Conservation (phyloP, 2,329 filamentous ascomycete species). For the Hypoxylon rubiginosum region DNA sequence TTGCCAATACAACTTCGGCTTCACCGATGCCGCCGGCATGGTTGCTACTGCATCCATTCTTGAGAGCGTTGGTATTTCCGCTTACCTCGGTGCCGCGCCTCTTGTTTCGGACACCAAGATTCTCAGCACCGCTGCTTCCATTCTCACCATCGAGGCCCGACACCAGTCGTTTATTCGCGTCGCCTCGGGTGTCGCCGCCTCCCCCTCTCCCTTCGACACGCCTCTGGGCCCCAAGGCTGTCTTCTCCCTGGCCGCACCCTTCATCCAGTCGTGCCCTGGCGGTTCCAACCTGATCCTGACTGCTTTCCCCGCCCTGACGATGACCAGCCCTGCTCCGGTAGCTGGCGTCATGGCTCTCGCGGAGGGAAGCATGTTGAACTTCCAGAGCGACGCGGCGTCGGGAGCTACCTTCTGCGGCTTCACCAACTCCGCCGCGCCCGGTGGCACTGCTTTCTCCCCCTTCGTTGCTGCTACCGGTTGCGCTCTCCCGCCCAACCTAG, state of each 20-base stretch:
- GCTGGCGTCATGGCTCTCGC: conserved; percentile 56
- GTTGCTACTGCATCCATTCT: conserved; percentile 77
- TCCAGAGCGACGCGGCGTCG: conserved; percentile 65
- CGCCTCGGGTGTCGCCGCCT: conserved; percentile 68
- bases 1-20: conserved; percentile 80
- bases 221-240: conserved; percentile 76
- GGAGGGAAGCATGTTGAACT: conserved; percentile 59
- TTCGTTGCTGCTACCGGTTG: conserved; percentile 70
- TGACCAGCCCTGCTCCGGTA: conserved; percentile 61
- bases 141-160: conserved; percentile 79
- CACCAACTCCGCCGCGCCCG: conserved; percentile 70
- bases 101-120: conserved; percentile 71
- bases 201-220: conserved; percentile 78
- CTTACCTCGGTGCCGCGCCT: conserved; percentile 78
- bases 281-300: conserved; percentile 74
- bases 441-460: conserved; percentile 71
- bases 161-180: conserved; percentile 80
- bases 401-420: conserved; percentile 74
- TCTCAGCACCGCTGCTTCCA: conserved; percentile 75
- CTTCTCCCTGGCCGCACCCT: conserved; percentile 79
- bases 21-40: conserved; percentile 75
- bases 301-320: conserved; percentile 71
- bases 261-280: conserved; percentile 78
- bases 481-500: conserved; percentile 71
- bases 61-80: conserved; percentile 80